Percentiles rank a stretch among this genome's conserved stretches.
These are phyloP conservation scores for Colletotrichum incanum DNA, from an alignment of 2,329 filamentous ascomycete genomes.

Conservation along the genomic window DNA sequence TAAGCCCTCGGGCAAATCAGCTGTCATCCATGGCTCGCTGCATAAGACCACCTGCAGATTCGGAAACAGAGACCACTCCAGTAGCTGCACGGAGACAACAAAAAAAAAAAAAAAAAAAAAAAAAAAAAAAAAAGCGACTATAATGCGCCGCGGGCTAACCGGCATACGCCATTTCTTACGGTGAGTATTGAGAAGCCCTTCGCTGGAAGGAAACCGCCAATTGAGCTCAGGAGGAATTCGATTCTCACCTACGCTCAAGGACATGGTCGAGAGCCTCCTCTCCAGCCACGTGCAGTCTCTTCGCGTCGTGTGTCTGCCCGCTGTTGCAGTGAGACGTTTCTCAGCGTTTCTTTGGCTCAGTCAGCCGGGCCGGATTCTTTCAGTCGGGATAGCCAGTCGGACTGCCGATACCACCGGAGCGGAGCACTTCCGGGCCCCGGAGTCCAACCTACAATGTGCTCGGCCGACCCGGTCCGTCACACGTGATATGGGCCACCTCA, in stretches of 20 bases:
- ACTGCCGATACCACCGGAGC: constrained; percentile 11
- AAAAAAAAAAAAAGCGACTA: neutral
- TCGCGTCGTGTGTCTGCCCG: constrained; percentile 4
- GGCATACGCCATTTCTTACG: constrained; percentile 7
- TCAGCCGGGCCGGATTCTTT: constrained; percentile 11
- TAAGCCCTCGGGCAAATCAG: constrained; percentile 30
- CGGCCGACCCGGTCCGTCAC: constrained; percentile 22
- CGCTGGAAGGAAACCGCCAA: neutral
- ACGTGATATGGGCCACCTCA: neutral
- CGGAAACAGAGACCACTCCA: constrained; percentile 35
- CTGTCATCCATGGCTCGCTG: constrained; percentile 26
- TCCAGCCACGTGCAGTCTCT: neutral
- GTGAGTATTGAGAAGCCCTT: neutral
- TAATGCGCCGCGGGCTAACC: neutral
- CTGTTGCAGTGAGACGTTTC: neutral
- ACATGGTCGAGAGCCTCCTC: neutral
- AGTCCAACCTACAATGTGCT: neutral
- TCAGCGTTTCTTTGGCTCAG: neutral
- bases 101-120: neutral
- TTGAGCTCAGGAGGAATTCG: neutral
- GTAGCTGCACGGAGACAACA: constrained; percentile 10
- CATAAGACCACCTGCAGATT: constrained; percentile 37
- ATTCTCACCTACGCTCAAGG: constrained; percentile 1
- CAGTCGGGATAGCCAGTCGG: constrained; percentile 12
- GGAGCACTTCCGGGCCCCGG: constrained; percentile 30